Evolutionary conservation across 192 early-diverging fungal genomes (phyloP).

Genomic region (Cetraspora pellucida): DNA sequence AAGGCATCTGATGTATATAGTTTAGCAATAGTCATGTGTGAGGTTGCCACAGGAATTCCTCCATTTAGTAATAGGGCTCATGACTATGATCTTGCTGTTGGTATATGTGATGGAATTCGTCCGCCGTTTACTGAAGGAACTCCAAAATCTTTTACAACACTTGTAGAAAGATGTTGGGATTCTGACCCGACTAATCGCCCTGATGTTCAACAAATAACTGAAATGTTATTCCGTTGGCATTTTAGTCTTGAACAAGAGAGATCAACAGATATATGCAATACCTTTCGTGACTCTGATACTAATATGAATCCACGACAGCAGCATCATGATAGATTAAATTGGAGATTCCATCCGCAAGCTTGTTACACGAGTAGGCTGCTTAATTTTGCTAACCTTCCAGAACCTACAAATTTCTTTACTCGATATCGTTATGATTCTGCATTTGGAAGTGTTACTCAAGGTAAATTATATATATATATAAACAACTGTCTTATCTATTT

Average conservation of each 20-base stretch:
- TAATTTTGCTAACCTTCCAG: slow-evolving; percentile 14
- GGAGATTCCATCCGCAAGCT: neutral
- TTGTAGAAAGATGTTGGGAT: slow-evolving; percentile 31
- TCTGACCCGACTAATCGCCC: slow-evolving; percentile 7
- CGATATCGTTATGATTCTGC: slow-evolving; percentile 1
- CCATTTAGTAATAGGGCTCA: neutral
- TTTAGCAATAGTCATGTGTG: slow-evolving; percentile 9
- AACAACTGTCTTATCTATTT: neutral
- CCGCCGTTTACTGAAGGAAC: neutral
- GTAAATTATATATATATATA: neutral
- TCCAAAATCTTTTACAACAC: slow-evolving; percentile 3
- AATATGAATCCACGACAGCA: neutral
- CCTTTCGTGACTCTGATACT: neutral
- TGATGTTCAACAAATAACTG: neutral
- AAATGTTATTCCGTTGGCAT: slow-evolving; percentile 21
- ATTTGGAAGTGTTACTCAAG: neutral
- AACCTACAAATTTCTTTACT: slow-evolving; percentile 9
- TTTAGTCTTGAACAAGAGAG: slow-evolving; percentile 1
- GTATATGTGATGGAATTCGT: slow-evolving; percentile 10
- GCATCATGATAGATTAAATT: neutral
- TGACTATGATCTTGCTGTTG: neutral
- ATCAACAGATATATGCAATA: neutral
- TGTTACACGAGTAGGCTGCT: neutral
- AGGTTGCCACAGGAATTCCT: neutral
- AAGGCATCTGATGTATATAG: slow-evolving; percentile 1